Evolutionary conservation across 73 alveolate species (phyloP), one percentile per base, ranked within the genome.

Genomic region (Stentor coeruleus): DNA sequence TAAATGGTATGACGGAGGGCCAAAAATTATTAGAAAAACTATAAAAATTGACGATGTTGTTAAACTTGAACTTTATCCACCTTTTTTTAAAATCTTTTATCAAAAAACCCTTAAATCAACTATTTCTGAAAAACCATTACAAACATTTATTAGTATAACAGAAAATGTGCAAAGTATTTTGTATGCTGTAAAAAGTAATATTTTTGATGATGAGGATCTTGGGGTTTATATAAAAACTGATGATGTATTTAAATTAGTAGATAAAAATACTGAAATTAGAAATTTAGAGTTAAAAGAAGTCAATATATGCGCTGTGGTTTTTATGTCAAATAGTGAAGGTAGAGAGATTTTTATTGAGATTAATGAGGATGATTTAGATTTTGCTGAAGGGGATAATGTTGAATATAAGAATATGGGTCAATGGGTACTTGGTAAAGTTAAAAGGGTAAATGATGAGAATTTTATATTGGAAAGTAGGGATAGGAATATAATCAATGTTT

Each of bases 1-100:
- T 14, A 66, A 31, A 20, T 66, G 79, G 37, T 66, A 66, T 66
- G 79, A 26, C 39, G 79, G 79, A 20, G 79, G 79, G n/a, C 79
- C 79, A 28, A 40, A 66, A 2, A 11, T 66, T 1, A 66, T 20
- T 1, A 66, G 79, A 66, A 40, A 66, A 66, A 40, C 37, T 26
- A 66, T 66, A 66, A 0, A 20, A 26, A 33, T 28, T 26, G 11
- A 66, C 41, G 79, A 33, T 11, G 15, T 28, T 26, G n/a, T 66
- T 14, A 31, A 20, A 26, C n/a, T 66, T 26, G 39, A 66, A 31
- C 36, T 66, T 0, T 33, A 66, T 66, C 79, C 79, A 66, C 36
- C n/a, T 20, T 28, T 66, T 33, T 33, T 66, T 1, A 66, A 66
- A 66, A 2, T 66, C 2, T 14, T 31, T 66, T 20, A 28, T 20